Evolutionary conservation across 2,329 filamentous ascomycete genomes (phyloP).

Genomic region (Calycina herbarum): DNA sequence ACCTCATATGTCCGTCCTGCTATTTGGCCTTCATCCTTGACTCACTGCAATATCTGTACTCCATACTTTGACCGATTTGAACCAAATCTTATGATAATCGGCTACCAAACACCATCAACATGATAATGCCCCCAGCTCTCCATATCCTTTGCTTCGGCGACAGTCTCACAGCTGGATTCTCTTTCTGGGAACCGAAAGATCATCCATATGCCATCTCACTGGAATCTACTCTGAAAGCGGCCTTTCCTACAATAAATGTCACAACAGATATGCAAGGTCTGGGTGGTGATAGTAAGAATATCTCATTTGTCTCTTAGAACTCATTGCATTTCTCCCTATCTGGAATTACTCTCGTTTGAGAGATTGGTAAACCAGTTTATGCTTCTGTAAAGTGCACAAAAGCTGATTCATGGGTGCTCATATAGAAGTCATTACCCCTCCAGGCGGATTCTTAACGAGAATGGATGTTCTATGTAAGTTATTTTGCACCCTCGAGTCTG

Average conservation of each 20-base stretch:
- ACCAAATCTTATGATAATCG: background rate
- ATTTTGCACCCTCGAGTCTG: background rate
- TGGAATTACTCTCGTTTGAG: background rate
- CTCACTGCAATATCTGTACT: background rate
- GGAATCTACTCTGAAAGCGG: constrained; percentile 46
- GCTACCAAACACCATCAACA: constrained; percentile 13
- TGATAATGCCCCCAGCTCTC: constrained; percentile 27
- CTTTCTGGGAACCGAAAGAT: constrained; percentile 42
- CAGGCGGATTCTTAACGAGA: constrained; percentile 33
- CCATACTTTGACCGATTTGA: background rate
- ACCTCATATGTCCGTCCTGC: background rate
- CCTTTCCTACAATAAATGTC: constrained; percentile 47
- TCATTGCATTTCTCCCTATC: background rate
- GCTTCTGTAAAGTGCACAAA: background rate
- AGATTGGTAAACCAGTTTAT: background rate
- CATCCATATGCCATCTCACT: constrained; percentile 57
- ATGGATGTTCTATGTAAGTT: constrained; percentile 40
- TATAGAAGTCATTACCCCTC: constrained; percentile 40
- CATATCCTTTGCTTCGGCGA: constrained; percentile 36
- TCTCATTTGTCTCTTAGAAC: background rate
- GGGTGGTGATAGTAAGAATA: constrained; percentile 46
- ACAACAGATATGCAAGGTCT: constrained; percentile 48
- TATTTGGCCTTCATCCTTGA: background rate
- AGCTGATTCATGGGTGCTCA: background rate
- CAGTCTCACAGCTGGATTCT: constrained; percentile 57